A percentile compares a stretch with the other conserved stretches of the same genome.
Conservation (phyloP, 2,329 filamentous ascomycete genomes). For the Escovopsis sp. region DNA sequence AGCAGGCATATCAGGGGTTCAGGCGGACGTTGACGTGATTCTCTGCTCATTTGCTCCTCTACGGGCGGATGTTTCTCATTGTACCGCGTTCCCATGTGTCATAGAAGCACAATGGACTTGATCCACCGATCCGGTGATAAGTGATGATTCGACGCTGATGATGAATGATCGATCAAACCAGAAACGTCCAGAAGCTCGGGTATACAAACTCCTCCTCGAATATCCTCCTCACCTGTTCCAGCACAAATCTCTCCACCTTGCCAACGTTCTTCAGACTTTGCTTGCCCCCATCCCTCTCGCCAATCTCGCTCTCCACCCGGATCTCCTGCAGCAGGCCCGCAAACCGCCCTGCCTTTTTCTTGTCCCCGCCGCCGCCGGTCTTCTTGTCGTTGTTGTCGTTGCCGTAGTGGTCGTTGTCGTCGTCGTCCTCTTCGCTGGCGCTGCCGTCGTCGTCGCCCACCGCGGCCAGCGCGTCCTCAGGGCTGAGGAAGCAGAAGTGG, state of each 20-base stretch:
- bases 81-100: no score
- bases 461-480: constrained; percentile 73
- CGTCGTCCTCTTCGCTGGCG: constrained; percentile 12
- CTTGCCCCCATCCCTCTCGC: constrained; percentile 77
- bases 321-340: constrained; percentile 84
- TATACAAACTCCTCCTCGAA: constrained; percentile 99
- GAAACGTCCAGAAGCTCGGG: constrained; percentile 95
- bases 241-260: constrained; percentile 93
- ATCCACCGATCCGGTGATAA: no score
- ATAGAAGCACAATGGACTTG: no score
- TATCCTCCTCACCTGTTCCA: constrained; percentile 90
- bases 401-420: constrained; percentile 8
- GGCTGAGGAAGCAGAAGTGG: constrained; percentile 88
- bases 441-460: constrained; percentile 39
- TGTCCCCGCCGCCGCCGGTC: no score
- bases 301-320: constrained; percentile 93
- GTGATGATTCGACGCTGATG: no score
- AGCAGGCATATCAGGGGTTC: constrained; percentile 87
- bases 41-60: background rate
- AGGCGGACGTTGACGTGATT: constrained; percentile 56
- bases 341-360: constrained; percentile 25
- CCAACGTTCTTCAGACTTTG: constrained; percentile 96
- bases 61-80: background rate
- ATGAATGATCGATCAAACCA: constrained; percentile 42
- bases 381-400: no score